phyloP scores from a whole-genome alignment of 441 rosid genomes.

The Croton laevigatus region DNA sequence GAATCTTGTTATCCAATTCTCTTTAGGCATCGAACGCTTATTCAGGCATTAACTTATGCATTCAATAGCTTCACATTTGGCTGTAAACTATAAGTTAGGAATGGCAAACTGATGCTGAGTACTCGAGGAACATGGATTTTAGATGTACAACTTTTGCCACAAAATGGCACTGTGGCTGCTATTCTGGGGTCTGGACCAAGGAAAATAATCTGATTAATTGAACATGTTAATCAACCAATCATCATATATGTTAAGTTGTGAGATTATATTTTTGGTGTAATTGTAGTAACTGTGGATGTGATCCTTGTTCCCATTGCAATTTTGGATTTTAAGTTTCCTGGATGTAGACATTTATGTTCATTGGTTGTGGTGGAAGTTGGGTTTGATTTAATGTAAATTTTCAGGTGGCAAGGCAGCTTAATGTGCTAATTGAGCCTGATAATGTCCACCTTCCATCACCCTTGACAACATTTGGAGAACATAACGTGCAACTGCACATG shows the following conservation, averaged over 20 bases:
- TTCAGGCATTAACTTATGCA: neutral
- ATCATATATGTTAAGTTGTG: neutral
- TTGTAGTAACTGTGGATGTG: neutral
- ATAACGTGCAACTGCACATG: slow-evolving; percentile 66
- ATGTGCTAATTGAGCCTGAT: slow-evolving; percentile 67
- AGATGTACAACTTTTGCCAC: neutral
- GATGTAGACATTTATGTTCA: neutral
- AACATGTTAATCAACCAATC: neutral
- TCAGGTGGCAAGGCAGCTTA: slow-evolving; percentile 83
- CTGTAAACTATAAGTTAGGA: neutral
- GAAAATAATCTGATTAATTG: neutral
- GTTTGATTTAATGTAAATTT: neutral
- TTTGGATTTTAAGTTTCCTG: neutral
- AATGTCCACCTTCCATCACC: slow-evolving; percentile 59
- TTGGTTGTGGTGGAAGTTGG: neutral
- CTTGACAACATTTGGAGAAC: slow-evolving; percentile 68
- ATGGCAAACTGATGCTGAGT: neutral
- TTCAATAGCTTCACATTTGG: neutral
- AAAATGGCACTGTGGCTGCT: neutral
- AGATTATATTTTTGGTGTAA: neutral
- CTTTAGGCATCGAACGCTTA: neutral
- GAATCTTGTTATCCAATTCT: neutral
- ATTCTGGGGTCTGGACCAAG: neutral
- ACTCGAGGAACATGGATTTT: neutral
- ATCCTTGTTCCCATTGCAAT: neutral